Evolutionary conservation across 352 stramenopile genomes (phyloP), one percentile per base, ranked within the genome.

Genomic region (Phytophthora boehmeriae): DNA sequence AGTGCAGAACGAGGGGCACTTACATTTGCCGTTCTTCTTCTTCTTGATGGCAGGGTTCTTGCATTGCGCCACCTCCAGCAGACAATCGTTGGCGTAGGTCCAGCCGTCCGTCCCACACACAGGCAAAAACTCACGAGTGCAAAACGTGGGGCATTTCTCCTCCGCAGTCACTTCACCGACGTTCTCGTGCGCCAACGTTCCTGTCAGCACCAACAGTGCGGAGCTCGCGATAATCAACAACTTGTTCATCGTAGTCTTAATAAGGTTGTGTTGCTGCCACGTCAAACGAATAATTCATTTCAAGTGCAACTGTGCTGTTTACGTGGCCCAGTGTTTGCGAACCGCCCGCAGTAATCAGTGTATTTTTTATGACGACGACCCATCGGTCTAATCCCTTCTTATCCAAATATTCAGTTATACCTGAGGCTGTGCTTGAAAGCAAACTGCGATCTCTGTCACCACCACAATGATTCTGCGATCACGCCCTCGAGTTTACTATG

Each of bases 91-190:
- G 32, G 8, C 8, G 32, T 38, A 38, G 8, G 32, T 38, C 8
- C 8, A 8, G 32, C 32, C 32, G 32, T 38, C 32, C 8, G 32
- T 14, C 8, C 32, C 32, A 13, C 32, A 38, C 32, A 38, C 32
- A 13, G 32, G 32, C 8, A 38, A 8, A 14, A 8, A 13, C 8
- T 38, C 32, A 13, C 32, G 25, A 35, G 2, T 74, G 76, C n/a
- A 54, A n/a, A n/a, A n/a, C n/a, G n/a, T n/a, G n/a, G n/a, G 50
- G 23, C 59, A 67, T n/a, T 49, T 52, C 17, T 4, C 6, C 3
- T 3, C 25, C 25, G 25, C 22, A 11, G 22, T 32, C 55, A 4
- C 32, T 35, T 16, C 38, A 41, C 53, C 60, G 63, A 25, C 20
- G 45, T 39, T 27, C 43, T 38, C 36, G 59, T 35, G 2, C 28